phyloP scores from a whole-genome alignment of 148 eudicot species.

The Pouteria glomerata region DNA sequence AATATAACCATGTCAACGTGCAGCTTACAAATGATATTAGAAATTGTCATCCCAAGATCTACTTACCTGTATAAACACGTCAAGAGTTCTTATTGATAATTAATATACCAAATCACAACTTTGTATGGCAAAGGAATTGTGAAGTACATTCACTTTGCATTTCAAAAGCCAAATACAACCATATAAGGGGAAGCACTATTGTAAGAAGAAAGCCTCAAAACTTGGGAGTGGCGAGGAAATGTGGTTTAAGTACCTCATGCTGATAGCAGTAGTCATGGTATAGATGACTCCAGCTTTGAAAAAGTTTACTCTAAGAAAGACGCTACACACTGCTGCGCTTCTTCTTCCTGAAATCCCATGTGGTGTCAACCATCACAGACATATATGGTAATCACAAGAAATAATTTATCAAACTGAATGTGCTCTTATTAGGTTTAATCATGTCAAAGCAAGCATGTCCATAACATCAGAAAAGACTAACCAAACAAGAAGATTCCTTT shows the following conservation, averaged over 20 bases:
- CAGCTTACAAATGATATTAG: background rate
- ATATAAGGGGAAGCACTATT: background rate
- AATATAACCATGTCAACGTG: background rate
- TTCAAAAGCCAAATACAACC: background rate
- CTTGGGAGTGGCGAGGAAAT: background rate
- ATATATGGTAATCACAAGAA: background rate
- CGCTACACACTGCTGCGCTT: slow-evolving; percentile 26
- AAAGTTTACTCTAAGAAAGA: slow-evolving; percentile 21
- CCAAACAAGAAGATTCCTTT: no score
- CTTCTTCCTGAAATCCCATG: slow-evolving; percentile 29
- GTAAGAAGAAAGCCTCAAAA: background rate
- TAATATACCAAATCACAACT: background rate
- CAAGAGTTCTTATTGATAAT: no score
- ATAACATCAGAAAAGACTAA: no score
- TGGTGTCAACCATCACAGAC: background rate
- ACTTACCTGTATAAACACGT: no score
- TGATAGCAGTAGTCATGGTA: slow-evolving; percentile 37
- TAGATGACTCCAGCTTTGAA: slow-evolving; percentile 38
- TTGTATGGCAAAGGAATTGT: background rate
- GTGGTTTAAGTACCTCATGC: slow-evolving; percentile 32
- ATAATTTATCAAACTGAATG: background rate
- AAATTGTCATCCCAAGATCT: no score
- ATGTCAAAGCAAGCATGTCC: background rate
- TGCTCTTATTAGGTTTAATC: background rate
- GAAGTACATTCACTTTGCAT: background rate